A percentile compares a stretch with the other conserved stretches of the same genome.
These are phyloP conservation scores for Apiospora sp. DNA, from an alignment of 2,329 filamentous ascomycete genomes.

Conservation along the genomic window DNA sequence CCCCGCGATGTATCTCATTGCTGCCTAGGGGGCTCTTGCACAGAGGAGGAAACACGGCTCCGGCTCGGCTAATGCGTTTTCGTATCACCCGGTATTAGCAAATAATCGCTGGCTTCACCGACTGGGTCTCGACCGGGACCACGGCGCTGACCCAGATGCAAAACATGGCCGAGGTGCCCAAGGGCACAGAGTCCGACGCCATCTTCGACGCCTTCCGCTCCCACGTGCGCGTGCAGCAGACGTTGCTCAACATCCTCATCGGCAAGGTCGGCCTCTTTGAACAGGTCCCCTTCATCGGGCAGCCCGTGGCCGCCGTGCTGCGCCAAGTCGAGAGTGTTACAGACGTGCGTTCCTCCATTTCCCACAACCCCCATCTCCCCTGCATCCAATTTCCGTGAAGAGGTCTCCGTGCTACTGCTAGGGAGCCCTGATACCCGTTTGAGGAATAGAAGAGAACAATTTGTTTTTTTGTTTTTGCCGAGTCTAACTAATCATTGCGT, in stretches of 20 bases:
- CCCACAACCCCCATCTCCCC: not conserved
- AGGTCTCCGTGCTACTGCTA: no score
- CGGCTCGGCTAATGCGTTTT: not conserved
- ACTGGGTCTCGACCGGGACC: slow-evolving; percentile 39
- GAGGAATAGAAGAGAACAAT: no score
- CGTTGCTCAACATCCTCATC: slow-evolving; percentile 45
- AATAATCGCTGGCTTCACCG: slow-evolving; percentile 41
- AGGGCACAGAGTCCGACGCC: slow-evolving; percentile 28
- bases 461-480: no score
- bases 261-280: slow-evolving; percentile 43
- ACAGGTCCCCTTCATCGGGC: slow-evolving; percentile 40
- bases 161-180: slow-evolving; percentile 28
- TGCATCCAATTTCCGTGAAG: not conserved
- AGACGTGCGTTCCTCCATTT: slow-evolving; percentile 35
- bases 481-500: no score
- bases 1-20: no score
- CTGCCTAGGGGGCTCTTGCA: not conserved
- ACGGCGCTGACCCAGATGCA: slow-evolving; percentile 33
- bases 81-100: not conserved
- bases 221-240: slow-evolving; percentile 43
- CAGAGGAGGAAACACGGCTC: not conserved
- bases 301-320: slow-evolving; percentile 39
- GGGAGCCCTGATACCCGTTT: no score
- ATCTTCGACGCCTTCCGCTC: slow-evolving; percentile 41
- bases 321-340: slow-evolving; percentile 36